phyloP scores from a whole-genome alignment of 2,329 filamentous ascomycete species.

The Hirsutella rhossiliensis region DNA sequence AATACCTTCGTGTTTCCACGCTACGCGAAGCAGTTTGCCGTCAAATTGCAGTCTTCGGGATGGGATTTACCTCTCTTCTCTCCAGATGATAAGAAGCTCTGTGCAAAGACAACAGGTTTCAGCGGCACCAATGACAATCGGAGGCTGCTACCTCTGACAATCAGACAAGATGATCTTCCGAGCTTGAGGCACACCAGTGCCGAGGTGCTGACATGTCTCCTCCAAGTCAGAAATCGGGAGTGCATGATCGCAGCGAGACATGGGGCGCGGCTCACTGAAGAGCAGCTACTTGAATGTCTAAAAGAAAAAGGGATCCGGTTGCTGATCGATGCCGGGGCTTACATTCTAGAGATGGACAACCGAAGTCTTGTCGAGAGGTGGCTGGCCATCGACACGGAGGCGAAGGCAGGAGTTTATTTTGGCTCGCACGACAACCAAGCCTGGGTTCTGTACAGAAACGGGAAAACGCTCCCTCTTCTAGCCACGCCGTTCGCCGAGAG shows the following conservation, averaged over 20 bases:
- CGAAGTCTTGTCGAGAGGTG: conserved; percentile 33
- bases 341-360: conserved; percentile 51
- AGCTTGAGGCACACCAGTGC: conserved; percentile 48
- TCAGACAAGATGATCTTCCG: conserved; percentile 47
- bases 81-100: conserved; percentile 7
- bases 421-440: conserved; percentile 15
- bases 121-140: conserved; percentile 60
- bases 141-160: conserved; percentile 45
- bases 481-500: conserved; percentile 42
- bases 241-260: conserved; percentile 24
- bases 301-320: conserved; percentile 32
- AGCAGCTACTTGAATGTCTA: conserved; percentile 32
- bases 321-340: conserved; percentile 52
- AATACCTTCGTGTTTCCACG: conserved; percentile 53
- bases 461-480: conserved; percentile 35
- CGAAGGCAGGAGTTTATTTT: conserved; percentile 43
- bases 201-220: conserved; percentile 32
- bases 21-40: conserved; percentile 51
- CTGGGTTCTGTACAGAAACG: conserved; percentile 9
- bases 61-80: conserved; percentile 51
- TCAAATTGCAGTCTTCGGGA: conserved; percentile 52
- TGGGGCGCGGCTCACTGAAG: conserved; percentile 4
- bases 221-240: conserved; percentile 30
- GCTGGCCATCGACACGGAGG: conserved; percentile 31
- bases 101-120: conserved; percentile 47